A percentile compares a stretch with the other conserved stretches of the same genome.
phyloP scores from a whole-genome alignment of 2,329 filamentous ascomycete genomes.

The Hirsutella minnesotensis region DNA sequence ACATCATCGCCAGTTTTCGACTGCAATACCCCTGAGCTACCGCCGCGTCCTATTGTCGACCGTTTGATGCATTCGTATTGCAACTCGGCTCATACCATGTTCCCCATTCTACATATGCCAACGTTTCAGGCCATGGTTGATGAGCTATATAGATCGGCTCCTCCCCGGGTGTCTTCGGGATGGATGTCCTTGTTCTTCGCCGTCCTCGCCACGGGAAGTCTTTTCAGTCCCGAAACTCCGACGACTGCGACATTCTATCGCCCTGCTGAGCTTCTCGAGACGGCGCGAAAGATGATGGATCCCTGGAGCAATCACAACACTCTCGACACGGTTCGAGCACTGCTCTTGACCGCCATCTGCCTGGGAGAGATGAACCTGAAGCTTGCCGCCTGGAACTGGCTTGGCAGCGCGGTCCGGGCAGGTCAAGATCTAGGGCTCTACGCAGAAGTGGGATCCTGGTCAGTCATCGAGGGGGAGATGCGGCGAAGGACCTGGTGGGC shows the following conservation, averaged over 20 bases:
- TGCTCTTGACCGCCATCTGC: conserved; percentile 65
- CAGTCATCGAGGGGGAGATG: conserved; percentile 72
- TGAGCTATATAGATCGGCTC: conserved; percentile 57
- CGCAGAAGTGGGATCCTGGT: conserved; percentile 59
- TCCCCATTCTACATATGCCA: conserved; percentile 83
- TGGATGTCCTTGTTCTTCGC: conserved; percentile 76
- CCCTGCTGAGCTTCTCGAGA: conserved; percentile 56
- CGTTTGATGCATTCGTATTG: conserved; percentile 67
- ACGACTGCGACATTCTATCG: conserved; percentile 40
- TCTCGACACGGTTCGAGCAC: conserved; percentile 61
- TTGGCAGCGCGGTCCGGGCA: conserved; percentile 66
- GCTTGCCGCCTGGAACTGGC: conserved; percentile 76
- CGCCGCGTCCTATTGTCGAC: conserved; percentile 57
- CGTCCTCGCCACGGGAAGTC: conserved; percentile 68
- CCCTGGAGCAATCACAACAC: conserved; percentile 71
- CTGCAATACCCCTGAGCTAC: conserved; percentile 51
- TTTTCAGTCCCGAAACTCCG: conserved; percentile 50
- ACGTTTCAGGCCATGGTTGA: conserved; percentile 69
- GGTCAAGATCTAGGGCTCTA: conserved; percentile 79
- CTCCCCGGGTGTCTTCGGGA: conserved; percentile 45
- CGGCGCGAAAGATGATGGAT: conserved; percentile 58
- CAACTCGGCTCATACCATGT: conserved; percentile 62
- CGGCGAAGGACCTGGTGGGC: conserved; percentile 87
- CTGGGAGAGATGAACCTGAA: conserved; percentile 79
- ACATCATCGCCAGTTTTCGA: conserved; percentile 36